Base-by-base conservation (phyloP, 768 basidiomycete genomes). In the Russula olivacea region DNA sequence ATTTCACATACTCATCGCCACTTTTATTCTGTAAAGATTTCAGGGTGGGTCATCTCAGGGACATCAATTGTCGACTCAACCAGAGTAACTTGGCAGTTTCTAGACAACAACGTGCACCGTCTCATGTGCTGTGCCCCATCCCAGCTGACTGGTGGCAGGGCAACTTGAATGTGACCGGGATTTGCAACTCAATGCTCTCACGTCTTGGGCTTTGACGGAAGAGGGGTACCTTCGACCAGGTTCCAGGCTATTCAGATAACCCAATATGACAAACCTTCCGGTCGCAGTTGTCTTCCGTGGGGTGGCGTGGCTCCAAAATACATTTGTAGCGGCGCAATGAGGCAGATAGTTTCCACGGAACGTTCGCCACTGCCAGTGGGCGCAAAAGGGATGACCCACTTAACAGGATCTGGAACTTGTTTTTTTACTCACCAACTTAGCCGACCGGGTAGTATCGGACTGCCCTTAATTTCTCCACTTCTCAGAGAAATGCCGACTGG, bases 341-440 rank as follows among this genome's bases (percentile, higher is more conserved):
- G 58, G 38, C 52, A 6, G 57, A 45, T 40, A 19, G 50, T 40
- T 53, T 55, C 19, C 58, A 41, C 25, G 57, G n/a, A 9, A 54
- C n/a, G n/a, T 40, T 17, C 14, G n/a, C n/a, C n/a, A n/a, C n/a
- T n/a, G n/a, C n/a, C n/a, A n/a, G n/a, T n/a, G 9, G 4, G 12
- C 11, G 15, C 38, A 3, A 40, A 14, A 40, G 2, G 23, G 41
- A 25, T 47, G 36, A 30, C 10, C 36, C 23, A 43, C 45, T 40
- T 51, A 21, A 34, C 50, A 40, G 4, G 28, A 36, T 63, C 40
- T 28, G 57, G 61, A 19, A 45, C 30, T 7, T 47, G 23, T 30
- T 9, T 11, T 3, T 23, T 53, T 23, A 21, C 52, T n/a, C 38
- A 17, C 54, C 52, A 17, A 40, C 17, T 17, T 38, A 38, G 43